Base-by-base conservation (phyloP, 176 grass and related monocot genomes). In the Eleusine coracana region DNA sequence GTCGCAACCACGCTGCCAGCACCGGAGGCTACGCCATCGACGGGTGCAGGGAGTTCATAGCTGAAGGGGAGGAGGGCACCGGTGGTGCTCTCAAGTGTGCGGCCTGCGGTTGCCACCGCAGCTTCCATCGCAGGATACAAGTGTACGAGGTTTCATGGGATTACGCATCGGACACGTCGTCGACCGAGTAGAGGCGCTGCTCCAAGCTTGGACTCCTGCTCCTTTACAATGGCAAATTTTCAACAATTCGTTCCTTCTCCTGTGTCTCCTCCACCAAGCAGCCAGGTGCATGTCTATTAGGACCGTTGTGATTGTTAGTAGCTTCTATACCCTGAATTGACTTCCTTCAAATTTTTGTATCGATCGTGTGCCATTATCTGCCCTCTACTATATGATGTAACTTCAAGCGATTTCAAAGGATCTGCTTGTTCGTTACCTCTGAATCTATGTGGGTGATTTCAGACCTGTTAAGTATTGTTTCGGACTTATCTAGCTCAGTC, bases 41-140 rank as follows among this genome's bases (percentile, higher is more conserved):
- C 23, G 95, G 95, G 0, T 98, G 95, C 76, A 48, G 78, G 36
- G 95, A 95, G 82, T 95, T 98, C 84, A 91, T 93, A 38, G 82
- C 90, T 3, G 92, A 85, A 56, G 92, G 92, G 1, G 90, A 89
- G 71, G 92, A 91, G 49, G 88, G 92, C 40, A 86, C 83, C 5
- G 54, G 58, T 14, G 86, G 77, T 21, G 88, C 92, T 34, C 87
- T 97, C 82, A 91, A 84, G 69, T 97, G 94, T 25, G 88, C 91
- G 0, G 88, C 88, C 3, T 94, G 92, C 16, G 92, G 92, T 5
- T 94, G 92, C 84, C 92, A 94, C 83, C 83, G 92, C 18, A 94
- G 86, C 88, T 94, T 94, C 86, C 92, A 94, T 74, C 92, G 88
- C 15, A 73, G 90, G 75, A 88, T 91, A 82, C 88, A 89, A 82